These are phyloP conservation scores for Pyrenophora seminiperda DNA, from an alignment of 2,329 filamentous ascomycete genomes.

Conservation along the genomic window DNA sequence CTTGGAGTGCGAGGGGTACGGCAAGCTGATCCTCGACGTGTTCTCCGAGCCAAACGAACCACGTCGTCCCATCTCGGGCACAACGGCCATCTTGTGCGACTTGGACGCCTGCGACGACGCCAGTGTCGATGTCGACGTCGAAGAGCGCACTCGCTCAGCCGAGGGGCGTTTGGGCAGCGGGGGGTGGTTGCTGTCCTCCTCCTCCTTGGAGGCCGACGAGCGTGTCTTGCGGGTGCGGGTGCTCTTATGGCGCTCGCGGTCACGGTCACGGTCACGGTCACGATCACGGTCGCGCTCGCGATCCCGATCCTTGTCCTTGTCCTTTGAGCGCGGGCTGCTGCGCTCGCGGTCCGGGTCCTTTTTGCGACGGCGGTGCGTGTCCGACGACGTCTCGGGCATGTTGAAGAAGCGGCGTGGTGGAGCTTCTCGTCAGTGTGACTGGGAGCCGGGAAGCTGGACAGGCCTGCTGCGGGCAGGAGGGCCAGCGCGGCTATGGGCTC, in stretches of 20 bases:
- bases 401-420: conserved; percentile 19
- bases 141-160: conserved; percentile 33
- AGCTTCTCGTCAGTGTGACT: conserved; percentile 28
- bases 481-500: conserved; percentile 36
- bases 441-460: conserved; percentile 20
- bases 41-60: conserved; percentile 41
- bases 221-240: conserved; percentile 37
- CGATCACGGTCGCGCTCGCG: conserved; percentile 24
- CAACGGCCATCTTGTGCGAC: conserved; percentile 47
- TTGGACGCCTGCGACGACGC: conserved; percentile 29
- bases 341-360: conserved; percentile 41
- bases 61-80: conserved; percentile 56
- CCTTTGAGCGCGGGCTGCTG: conserved; percentile 28
- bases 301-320: conserved; percentile 30
- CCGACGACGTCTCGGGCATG: conserved; percentile 40
- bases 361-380: conserved; percentile 46
- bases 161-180: conserved; percentile 28
- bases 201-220: conserved; percentile 37
- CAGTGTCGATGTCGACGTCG: conserved; percentile 28
- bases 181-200: conserved; percentile 32
- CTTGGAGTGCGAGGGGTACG: conserved; percentile 86
- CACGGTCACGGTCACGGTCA: conserved; percentile 18
- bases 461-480: conserved; percentile 26
- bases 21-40: conserved; percentile 54
- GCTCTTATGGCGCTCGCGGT: conserved; percentile 36